Percentiles rank a stretch among this genome's conserved stretches.
These are phyloP conservation scores for Periconia digitata DNA, from an alignment of 2,329 filamentous ascomycete species.

Conservation along the genomic window DNA sequence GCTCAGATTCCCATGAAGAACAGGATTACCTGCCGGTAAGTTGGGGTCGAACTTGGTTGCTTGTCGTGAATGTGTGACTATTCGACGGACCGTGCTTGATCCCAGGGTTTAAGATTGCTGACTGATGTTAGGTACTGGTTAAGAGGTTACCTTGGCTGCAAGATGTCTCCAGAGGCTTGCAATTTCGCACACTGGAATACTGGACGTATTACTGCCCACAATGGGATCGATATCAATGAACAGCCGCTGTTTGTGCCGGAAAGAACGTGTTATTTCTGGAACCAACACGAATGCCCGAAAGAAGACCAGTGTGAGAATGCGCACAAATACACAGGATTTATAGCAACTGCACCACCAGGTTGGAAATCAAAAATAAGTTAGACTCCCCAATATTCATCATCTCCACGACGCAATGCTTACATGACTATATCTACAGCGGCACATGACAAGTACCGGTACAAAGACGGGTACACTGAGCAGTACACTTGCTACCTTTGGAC, in stretches of 20 bases:
- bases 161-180: conserved; percentile 12
- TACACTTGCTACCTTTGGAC: conserved; percentile 17
- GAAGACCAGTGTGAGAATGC: not conserved
- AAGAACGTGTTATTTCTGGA: not conserved
- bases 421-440: too few species aligned
- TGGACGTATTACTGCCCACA: conserved; percentile 1
- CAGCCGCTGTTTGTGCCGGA: not conserved
- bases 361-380: not conserved
- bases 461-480: not conserved
- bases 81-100: too few species aligned
- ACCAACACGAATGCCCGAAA: not conserved
- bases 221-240: conserved; percentile 3
- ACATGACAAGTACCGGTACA: not conserved
- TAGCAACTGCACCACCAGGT: not conserved
- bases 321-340: not conserved
- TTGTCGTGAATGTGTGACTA: too few species aligned
- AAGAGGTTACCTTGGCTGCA: conserved; percentile 9
- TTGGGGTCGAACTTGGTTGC: not conserved
- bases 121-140: conserved; percentile 13
- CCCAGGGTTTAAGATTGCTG: not conserved
- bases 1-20: too few species aligned
- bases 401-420: too few species aligned
- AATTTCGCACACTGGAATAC: conserved; percentile 19
- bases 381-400: too few species aligned
- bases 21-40: not conserved